Base-by-base conservation (phyloP, 108 stramenopile species). In the Cyclotella kingstonii region DNA sequence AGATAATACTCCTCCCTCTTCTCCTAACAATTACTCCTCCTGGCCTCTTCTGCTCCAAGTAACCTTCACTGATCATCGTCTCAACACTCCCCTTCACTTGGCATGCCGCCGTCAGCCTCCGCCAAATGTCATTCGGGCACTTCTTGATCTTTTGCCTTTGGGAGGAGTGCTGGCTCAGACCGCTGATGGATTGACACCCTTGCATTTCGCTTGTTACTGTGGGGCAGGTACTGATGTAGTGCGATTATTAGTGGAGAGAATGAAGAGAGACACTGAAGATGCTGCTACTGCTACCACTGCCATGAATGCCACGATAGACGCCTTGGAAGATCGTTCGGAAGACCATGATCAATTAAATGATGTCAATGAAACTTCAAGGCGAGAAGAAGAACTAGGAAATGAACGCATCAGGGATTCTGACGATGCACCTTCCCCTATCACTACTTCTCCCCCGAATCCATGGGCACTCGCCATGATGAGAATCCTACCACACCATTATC, bases 91-190 rank as follows among this genome's bases (percentile, higher is more conserved):
- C 48, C 81, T 81, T 31, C 81, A 81, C 28, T 27, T 81, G 27
- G 66, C 70, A 38, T 81, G 81, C 49, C 77, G 81, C 26, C 72
- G 81, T 38, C 81, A 81, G 40, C 81, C 81, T 18, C 81, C 81
- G 1, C 47, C 73, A 2, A 21, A 30, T 0, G 81, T 81, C 1
- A 40, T 81, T 17, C 51, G 50, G 26, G 74, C 81, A 0, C 15
- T 81, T 11, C 30, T 81, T 29, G 53, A 71, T 36, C 71, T 62
- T 33, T 36, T 57, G 34, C 77, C 77, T 3, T 39, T 39, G 53
- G 66, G 53, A 44, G 62, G 74, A 12, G 58, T 54, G 2, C 26
- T 23, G 15, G 25, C 63, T 9, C 56, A 60, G 4, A 81, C 81
- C 25, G 48, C 77, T 26, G 81, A 81, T 55, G 81, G 81, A 0